phyloP scores from a whole-genome alignment of 2,329 filamentous ascomycete species.

The Sporothrix curviconia region DNA sequence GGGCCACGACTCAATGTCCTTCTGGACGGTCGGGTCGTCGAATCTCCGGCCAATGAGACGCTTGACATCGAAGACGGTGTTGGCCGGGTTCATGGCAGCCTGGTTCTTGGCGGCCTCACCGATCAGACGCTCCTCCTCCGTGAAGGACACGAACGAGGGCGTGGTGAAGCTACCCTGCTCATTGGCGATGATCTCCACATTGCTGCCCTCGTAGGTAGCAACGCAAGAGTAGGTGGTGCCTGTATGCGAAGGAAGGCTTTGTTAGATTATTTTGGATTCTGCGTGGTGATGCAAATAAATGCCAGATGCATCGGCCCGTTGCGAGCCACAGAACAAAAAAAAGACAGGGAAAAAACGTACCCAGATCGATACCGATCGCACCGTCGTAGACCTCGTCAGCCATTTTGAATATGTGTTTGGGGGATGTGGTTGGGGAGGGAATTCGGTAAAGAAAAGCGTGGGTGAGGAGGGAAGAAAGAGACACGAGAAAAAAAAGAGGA shows the following conservation, averaged over 20 bases:
- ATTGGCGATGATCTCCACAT: constrained; percentile 99
- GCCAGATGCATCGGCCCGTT: too few relatives aligned
- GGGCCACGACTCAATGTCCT: constrained; percentile 97
- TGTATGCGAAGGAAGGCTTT: constrained; percentile 31
- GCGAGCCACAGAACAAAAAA: constrained; percentile 14
- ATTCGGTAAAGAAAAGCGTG: constrained; percentile 5
- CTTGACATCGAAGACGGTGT: constrained; percentile 99
- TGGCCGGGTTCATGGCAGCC: constrained; percentile 97
- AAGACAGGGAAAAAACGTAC: constrained; percentile 46
- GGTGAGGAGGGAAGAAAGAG: not conserved
- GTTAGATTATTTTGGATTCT: too few relatives aligned
- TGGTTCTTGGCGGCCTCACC: constrained; percentile 99
- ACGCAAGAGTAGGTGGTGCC: constrained; percentile 99
- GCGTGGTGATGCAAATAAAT: too few relatives aligned
- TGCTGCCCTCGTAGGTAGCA: constrained; percentile 97
- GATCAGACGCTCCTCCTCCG: constrained; percentile 95
- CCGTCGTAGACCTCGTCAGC: constrained; percentile 98
- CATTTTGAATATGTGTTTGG: constrained; percentile 52
- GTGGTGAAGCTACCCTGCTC: constrained; percentile 99
- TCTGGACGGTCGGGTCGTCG: constrained; percentile 95
- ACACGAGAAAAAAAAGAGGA: not conserved
- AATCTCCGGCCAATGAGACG: constrained; percentile 95
- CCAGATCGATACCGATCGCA: constrained; percentile 99
- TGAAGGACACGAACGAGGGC: constrained; percentile 98
- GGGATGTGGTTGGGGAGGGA: constrained; percentile 2